Conservation (phyloP, 139 green algal species). For the Micractinium conductrix region DNA sequence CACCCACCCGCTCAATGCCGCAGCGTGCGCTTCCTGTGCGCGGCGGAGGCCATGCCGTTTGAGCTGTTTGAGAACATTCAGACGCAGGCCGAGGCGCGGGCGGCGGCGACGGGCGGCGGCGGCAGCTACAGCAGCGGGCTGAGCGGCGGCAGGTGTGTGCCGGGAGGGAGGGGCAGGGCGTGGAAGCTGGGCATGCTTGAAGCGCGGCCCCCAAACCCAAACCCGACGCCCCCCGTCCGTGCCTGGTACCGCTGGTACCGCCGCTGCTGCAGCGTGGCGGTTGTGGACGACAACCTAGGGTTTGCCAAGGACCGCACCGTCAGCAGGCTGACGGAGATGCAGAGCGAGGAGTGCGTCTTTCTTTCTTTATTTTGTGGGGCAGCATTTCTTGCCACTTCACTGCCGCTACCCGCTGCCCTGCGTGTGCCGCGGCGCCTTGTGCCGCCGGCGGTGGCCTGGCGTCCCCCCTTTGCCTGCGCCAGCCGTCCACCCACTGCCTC, state of each 20-base stretch:
- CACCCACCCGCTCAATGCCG: background rate
- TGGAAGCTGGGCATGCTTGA: background rate
- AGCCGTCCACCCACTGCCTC: too few relatives aligned
- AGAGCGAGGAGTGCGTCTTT: constrained; percentile 37
- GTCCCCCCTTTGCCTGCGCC: too few relatives aligned
- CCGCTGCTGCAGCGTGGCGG: too few relatives aligned
- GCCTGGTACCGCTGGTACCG: too few relatives aligned
- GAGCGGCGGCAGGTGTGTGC: too few relatives aligned
- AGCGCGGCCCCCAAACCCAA: too few relatives aligned
- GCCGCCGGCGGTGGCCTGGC: too few relatives aligned
- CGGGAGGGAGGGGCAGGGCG: too few relatives aligned
- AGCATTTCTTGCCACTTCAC: too few relatives aligned
- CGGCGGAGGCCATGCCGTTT: constrained; percentile 76
- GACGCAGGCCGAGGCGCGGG: constrained; percentile 64
- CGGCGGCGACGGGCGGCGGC: background rate
- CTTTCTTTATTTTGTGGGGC: background rate
- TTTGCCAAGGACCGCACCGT: constrained; percentile 95
- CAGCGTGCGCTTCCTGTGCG: constrained; percentile 57
- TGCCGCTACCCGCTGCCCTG: too few relatives aligned
- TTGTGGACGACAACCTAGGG: constrained; percentile 93
- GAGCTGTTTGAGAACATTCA: constrained; percentile 91
- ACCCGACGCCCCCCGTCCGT: too few relatives aligned
- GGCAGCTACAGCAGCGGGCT: background rate
- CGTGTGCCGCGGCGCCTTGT: too few relatives aligned
- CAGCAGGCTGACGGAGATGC: constrained; percentile 93